Base-by-base conservation (phyloP, 2,329 filamentous ascomycete species). In the Monilinia fructigena region DNA sequence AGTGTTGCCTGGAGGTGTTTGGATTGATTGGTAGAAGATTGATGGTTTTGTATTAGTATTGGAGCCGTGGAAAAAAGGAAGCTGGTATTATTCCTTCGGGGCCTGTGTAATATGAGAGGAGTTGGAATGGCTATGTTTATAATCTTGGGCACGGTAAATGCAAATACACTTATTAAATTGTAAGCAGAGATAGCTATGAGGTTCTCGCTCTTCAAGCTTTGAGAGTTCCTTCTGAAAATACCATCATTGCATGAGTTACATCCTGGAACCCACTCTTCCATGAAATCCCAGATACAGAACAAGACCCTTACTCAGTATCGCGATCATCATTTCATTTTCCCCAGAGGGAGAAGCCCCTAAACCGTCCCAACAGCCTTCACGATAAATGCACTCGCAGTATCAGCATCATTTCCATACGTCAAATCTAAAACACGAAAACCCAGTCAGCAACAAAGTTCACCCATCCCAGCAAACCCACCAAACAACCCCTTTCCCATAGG, bases 1-100 rank as follows among this genome's bases (percentile, higher is more conserved):
- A 0, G 93, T 97, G 3, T 72, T 98, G 69, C 93, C 93, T 1
- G 82, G 82, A 66, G 80, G 80, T 16, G 85, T 98, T 35, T 99
- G 95, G 95, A 90, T 96, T 80, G 85, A 86, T 74, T 98, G 92
- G 92, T 97, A 78, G 84, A 18, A 35, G 42, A 23, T 10, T 47
- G 47, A 18, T 11, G 2, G 4, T 23, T 3, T 40, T 45, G 14
- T 58, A 18, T 2, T 38, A n/a, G n/a, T 14, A 20, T 20, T 60
- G 4, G 45, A 50, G 45, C 35, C 3, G 20, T 12, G 14, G 38
- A 26, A 42, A 60, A n/a, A 7, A 26, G 2, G n/a, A 18, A 10
- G 23, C 45, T 48, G 35, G 20, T 12, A 26, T 38, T 38, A 10
- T 23, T 14, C 28, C 26, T 60, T 50, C 31, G 31, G 45, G 40